These are phyloP conservation scores for Priceomyces haplophilus DNA, from an alignment of 805 yeast genomes.

Conservation along the genomic window DNA sequence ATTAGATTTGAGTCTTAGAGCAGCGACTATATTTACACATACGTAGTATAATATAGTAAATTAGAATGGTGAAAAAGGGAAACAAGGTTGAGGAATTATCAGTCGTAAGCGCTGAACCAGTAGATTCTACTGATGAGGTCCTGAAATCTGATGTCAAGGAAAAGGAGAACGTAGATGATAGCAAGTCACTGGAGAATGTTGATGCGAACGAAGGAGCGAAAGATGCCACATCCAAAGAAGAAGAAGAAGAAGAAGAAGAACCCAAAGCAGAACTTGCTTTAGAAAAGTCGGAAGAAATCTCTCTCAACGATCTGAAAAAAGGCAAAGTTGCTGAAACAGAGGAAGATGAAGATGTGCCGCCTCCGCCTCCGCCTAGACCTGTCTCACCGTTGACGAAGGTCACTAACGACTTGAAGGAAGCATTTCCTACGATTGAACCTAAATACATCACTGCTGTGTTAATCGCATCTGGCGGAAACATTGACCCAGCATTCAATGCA, in stretches of 20 bases:
- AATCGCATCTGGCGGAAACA: conserved; percentile 77
- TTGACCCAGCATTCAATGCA: conserved; percentile 89
- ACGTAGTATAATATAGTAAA: neutral
- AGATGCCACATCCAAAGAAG: neutral
- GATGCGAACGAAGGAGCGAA: neutral
- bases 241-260: conserved; percentile 6
- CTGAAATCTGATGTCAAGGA: conserved; percentile 3
- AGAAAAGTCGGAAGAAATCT: neutral
- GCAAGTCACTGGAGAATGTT: neutral
- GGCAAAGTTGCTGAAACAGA: neutral
- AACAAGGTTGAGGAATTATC: conserved; percentile 22
- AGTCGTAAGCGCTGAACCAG: conserved; percentile 35
- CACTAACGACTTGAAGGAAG: conserved; percentile 66
- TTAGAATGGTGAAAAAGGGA: conserved; percentile 5
- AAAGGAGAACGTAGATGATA: conserved; percentile 3
- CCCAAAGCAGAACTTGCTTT: conserved; percentile 1
- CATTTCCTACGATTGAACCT: conserved; percentile 78
- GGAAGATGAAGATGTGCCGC: conserved; percentile 16
- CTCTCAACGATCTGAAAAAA: neutral
- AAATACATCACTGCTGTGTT: conserved; percentile 71
- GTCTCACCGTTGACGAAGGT: conserved; percentile 55
- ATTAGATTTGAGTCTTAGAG: too few relatives aligned
- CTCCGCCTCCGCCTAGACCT: conserved; percentile 53
- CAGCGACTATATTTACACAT: neutral
- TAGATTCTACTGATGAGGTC: conserved; percentile 20